Conservation (phyloP, 495 filamentous ascomycete genomes). For the Parachaetomium inaequale region DNA sequence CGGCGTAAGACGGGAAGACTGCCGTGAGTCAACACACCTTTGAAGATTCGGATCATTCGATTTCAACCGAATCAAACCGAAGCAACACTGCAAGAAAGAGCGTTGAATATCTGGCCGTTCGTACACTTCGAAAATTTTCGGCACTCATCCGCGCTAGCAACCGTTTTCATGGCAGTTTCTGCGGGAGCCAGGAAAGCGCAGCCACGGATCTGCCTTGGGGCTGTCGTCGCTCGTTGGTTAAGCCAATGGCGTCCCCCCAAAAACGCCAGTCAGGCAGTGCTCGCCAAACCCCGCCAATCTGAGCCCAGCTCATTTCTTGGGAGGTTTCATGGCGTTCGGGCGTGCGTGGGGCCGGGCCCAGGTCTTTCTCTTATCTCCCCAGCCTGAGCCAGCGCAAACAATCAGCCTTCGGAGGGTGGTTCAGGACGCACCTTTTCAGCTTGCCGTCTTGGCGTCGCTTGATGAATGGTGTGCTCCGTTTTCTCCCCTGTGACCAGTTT, state of each 20-base stretch:
- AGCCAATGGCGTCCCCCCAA: not conserved
- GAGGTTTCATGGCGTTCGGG: not conserved
- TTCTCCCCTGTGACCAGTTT: not conserved
- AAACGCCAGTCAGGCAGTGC: slow-evolving; percentile 13
- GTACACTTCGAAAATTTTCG: not conserved
- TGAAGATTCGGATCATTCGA: not conserved
- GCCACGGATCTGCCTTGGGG: not conserved
- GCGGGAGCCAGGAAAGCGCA: not conserved
- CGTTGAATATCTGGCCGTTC: no score
- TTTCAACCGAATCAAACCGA: not conserved
- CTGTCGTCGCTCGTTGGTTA: not conserved
- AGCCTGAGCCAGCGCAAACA: not conserved
- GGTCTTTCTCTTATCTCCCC: not conserved
- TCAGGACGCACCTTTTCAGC: not conserved
- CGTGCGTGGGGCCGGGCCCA: not conserved
- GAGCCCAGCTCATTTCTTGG: not conserved
- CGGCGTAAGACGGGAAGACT: not conserved
- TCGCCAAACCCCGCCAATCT: slow-evolving; percentile 3
- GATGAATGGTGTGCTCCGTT: no score
- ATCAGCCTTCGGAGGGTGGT: not conserved
- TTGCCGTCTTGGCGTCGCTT: not conserved
- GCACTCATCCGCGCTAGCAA: not conserved
- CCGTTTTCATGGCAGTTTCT: not conserved
- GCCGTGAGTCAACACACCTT: not conserved
- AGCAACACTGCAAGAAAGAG: not conserved